These are phyloP conservation scores for Parsonsia alboflavescens DNA, from an alignment of 257 asterid genomes.

Conservation along the genomic window DNA sequence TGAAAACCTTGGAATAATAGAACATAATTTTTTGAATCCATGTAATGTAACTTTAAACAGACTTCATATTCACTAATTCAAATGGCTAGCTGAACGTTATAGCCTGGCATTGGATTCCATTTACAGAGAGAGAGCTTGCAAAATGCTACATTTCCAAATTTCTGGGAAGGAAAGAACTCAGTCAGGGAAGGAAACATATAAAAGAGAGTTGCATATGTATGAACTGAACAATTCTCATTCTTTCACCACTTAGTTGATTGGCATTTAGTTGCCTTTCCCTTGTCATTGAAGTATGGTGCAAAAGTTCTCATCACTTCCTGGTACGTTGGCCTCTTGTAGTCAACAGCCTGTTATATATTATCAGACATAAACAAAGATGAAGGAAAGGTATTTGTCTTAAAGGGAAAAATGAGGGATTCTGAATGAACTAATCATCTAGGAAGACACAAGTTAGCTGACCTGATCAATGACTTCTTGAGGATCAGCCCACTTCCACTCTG, in stretches of 20 bases:
- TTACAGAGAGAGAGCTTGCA: conserved; percentile 11
- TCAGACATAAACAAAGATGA: not conserved
- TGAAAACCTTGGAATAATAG: not conserved
- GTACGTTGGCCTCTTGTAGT: conserved; percentile 93
- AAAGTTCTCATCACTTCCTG: conserved; percentile 80
- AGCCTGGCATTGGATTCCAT: conserved; percentile 10
- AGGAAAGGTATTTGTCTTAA: not conserved
- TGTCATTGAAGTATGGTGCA: conserved; percentile 39
- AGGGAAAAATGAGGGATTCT: not conserved
- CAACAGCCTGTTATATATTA: conserved; percentile 72
- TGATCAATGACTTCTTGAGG: conserved; percentile 90
- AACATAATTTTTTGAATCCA: not conserved
- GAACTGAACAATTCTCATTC: not conserved
- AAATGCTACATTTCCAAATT: conserved; percentile 3
- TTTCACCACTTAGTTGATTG: conserved; percentile 84
- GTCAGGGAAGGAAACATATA: conserved; percentile 1
- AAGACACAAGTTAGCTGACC: conserved; percentile 28
- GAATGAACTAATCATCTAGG: conserved; percentile 3
- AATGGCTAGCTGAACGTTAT: conserved; percentile 2
- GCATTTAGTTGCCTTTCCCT: conserved; percentile 66
- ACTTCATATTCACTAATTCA: conserved; percentile 4
- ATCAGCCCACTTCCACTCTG: conserved; percentile 96
- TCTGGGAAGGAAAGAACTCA: not conserved
- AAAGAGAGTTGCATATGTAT: conserved; percentile 7
- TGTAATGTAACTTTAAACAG: conserved; percentile 3